Percentiles rank a stretch among this genome's conserved stretches.
These are phyloP conservation scores for Cladosporium austrohemisphaericum DNA, from an alignment of 2,329 filamentous ascomycete genomes.

Conservation along the genomic window DNA sequence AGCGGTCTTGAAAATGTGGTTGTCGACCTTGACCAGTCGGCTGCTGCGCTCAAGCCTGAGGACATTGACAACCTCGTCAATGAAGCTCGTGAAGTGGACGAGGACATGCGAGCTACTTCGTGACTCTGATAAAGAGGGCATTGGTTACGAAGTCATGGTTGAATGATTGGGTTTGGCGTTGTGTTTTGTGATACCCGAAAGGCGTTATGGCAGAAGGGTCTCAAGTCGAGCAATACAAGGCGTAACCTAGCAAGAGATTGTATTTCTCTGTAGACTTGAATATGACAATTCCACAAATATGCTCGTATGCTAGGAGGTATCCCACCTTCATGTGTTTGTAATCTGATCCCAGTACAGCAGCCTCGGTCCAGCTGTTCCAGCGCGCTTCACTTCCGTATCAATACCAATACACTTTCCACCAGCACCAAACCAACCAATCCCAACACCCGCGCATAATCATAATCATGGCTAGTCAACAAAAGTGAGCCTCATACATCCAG, in stretches of 20 bases:
- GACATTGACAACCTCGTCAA: constrained; percentile 28
- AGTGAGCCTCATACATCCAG: neutral
- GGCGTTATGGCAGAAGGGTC: too few species aligned
- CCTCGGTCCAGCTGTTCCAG: neutral
- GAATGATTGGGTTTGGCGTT: constrained; percentile 5
- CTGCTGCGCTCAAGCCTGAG: constrained; percentile 36
- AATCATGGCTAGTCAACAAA: constrained; percentile 8
- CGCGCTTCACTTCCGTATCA: constrained; percentile 2
- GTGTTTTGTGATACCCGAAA: constrained; percentile 8
- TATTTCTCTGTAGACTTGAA: too few species aligned
- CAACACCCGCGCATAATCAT: neutral
- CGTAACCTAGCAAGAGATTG: neutral
- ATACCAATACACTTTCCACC: neutral
- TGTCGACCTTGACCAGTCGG: constrained; percentile 52
- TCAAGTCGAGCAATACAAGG: too few species aligned
- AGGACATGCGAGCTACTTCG: constrained; percentile 23
- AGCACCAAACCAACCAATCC: neutral
- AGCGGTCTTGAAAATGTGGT: constrained; percentile 54
- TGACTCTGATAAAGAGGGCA: constrained; percentile 13
- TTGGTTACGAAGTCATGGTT: neutral
- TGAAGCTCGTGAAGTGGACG: constrained; percentile 29
- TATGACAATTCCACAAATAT: neutral
- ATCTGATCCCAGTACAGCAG: constrained; percentile 7
- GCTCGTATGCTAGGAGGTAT: too few species aligned
- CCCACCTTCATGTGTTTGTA: neutral